phyloP scores from a whole-genome alignment of 2,329 filamentous ascomycete genomes.

The Colletotrichum sp. region DNA sequence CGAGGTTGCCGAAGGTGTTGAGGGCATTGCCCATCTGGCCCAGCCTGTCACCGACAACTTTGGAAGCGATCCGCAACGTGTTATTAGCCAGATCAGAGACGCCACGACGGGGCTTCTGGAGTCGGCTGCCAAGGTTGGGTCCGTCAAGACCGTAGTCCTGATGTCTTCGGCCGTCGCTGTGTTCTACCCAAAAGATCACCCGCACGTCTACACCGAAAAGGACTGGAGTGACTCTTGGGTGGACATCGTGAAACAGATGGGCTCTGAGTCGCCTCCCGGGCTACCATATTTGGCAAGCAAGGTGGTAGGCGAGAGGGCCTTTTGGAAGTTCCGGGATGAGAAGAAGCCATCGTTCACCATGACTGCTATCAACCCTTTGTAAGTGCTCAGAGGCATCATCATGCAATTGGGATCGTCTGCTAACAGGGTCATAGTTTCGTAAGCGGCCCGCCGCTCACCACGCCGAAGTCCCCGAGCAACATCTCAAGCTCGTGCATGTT shows the following conservation, averaged over 20 bases:
- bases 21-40: constrained; percentile 28
- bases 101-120: background rate
- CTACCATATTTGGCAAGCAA: constrained; percentile 35
- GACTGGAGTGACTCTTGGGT: constrained; percentile 28
- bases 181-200: background rate
- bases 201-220: constrained; percentile 23
- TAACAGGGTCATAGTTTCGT: constrained; percentile 25
- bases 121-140: background rate
- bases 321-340: constrained; percentile 38
- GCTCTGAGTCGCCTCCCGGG: constrained; percentile 20
- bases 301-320: constrained; percentile 29
- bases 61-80: background rate
- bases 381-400: constrained; percentile 26
- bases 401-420: constrained; percentile 30
- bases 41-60: background rate
- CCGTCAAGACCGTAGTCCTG: background rate
- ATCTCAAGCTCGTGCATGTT: background rate
- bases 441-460: background rate
- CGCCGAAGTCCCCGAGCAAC: background rate
- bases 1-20: constrained; percentile 30
- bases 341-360: constrained; percentile 37
- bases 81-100: background rate
- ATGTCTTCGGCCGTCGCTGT: constrained; percentile 3
- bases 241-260: constrained; percentile 8
- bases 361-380: constrained; percentile 43